These are phyloP conservation scores for Hyparrhenia diplandra DNA, from an alignment of 176 grass and related monocot genomes.

Conservation along the genomic window DNA sequence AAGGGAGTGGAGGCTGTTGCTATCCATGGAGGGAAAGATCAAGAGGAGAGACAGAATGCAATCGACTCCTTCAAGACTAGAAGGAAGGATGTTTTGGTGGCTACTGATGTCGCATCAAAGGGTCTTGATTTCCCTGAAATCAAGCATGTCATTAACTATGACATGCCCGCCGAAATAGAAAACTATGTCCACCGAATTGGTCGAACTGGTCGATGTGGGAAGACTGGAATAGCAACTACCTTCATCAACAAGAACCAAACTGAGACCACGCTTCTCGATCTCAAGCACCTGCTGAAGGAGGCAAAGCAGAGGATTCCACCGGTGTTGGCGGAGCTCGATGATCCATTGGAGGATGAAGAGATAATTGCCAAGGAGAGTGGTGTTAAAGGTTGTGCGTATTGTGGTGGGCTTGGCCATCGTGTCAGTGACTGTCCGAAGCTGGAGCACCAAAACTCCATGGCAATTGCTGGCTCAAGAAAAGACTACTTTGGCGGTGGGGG, in stretches of 20 bases:
- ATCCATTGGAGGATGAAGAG: constrained; percentile 77
- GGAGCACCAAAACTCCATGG: constrained; percentile 87
- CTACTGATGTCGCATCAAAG: constrained; percentile 93
- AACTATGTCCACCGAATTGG: constrained; percentile 95
- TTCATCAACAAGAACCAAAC: constrained; percentile 99
- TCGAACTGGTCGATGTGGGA: constrained; percentile 86
- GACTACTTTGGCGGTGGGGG: constrained; percentile 84
- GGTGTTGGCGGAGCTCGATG: constrained; percentile 72
- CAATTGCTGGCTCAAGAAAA: constrained; percentile 72
- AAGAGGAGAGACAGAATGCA: constrained; percentile 86
- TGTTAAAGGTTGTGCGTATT: constrained; percentile 84
- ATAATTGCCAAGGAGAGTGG: constrained; percentile 74
- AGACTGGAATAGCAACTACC: constrained; percentile 89
- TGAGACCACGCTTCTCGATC: constrained; percentile 77
- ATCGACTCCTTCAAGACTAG: constrained; percentile 74
- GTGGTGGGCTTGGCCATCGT: constrained; percentile 92
- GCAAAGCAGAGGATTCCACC: constrained; percentile 93
- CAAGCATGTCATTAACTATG: constrained; percentile 95
- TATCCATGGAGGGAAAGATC: constrained; percentile 90
- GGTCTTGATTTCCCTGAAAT: constrained; percentile 98
- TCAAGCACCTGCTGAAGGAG: constrained; percentile 88
- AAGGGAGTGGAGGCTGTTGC: constrained; percentile 95
- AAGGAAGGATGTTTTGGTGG: constrained; percentile 84
- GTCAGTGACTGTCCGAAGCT: constrained; percentile 83
- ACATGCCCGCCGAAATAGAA: constrained; percentile 94